Evolutionary conservation across 441 rosid genomes (phyloP).

Genomic region (Omphalea diandra): DNA sequence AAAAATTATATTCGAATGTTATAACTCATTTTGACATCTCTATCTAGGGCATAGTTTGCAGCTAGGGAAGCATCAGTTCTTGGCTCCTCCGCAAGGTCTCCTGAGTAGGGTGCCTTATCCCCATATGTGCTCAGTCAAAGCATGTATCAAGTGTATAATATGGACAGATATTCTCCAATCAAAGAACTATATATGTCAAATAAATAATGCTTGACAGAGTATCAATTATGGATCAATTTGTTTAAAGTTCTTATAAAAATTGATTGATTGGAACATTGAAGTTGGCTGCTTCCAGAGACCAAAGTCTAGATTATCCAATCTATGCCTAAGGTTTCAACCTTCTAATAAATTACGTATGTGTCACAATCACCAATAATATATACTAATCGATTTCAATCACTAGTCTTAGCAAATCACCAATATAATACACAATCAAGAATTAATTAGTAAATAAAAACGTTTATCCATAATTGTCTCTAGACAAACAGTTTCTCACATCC

Average conservation of each 20-base stretch:
- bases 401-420: slow-evolving; percentile 3
- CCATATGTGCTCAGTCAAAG: too few relatives aligned
- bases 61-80: too few relatives aligned
- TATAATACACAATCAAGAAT: neutral
- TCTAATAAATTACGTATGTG: neutral
- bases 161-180: neutral
- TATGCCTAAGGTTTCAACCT: slow-evolving; percentile 22
- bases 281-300: slow-evolving; percentile 7
- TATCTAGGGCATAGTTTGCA: too few relatives aligned
- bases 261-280: slow-evolving; percentile 12
- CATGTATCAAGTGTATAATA: neutral
- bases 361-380: slow-evolving; percentile 14
- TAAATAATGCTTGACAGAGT: neutral
- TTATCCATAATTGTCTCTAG: neutral
- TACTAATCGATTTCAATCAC: neutral
- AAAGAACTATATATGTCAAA: neutral
- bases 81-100: too few relatives aligned
- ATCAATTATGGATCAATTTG: neutral
- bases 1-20: too few relatives aligned
- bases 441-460: neutral
- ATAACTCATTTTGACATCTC: too few relatives aligned
- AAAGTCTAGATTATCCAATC: slow-evolving; percentile 7
- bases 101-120: too few relatives aligned
- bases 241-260: neutral
- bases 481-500: slow-evolving; percentile 1